A percentile compares a stretch with the other conserved stretches of the same genome.
Conservation (phyloP, 2,329 filamentous ascomycete genomes). For the Raffaelea albimanens region DNA sequence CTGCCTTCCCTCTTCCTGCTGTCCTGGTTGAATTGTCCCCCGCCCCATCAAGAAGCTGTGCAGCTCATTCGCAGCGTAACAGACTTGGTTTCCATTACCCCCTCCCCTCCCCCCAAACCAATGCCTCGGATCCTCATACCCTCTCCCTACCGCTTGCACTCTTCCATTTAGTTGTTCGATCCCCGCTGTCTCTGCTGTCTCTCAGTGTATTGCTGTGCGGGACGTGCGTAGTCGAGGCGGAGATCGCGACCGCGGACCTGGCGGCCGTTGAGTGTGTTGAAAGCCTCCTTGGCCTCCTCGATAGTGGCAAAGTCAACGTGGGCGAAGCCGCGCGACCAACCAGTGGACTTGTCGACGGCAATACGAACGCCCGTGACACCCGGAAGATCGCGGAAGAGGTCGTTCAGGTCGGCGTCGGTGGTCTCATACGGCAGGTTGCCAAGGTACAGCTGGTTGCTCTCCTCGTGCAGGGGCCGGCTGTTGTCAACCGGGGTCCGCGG, state of each 20-base stretch:
- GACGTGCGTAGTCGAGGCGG: conserved; percentile 53
- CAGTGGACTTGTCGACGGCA: conserved; percentile 71
- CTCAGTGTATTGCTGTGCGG: too few relatives aligned
- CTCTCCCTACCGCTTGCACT: too few relatives aligned
- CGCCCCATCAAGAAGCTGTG: too few relatives aligned
- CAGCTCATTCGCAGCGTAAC: too few relatives aligned
- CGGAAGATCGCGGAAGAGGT: conserved; percentile 60
- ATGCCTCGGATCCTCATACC: too few relatives aligned
- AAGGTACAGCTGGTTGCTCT: conserved; percentile 51
- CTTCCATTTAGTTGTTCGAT: too few relatives aligned
- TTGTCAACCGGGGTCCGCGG: not conserved
- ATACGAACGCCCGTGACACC: conserved; percentile 70
- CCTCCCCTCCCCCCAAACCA: too few relatives aligned
- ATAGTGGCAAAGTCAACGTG: conserved; percentile 71
- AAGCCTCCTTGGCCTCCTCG: conserved; percentile 53
- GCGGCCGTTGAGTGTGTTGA: conserved; percentile 44
- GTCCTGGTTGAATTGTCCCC: too few relatives aligned
- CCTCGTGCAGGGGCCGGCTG: conserved; percentile 4
- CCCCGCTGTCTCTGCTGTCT: too few relatives aligned
- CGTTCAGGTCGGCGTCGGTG: conserved; percentile 72
- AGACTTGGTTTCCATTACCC: too few relatives aligned
- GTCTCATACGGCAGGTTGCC: conserved; percentile 83
- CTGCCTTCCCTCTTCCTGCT: too few relatives aligned
- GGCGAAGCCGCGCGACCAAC: conserved; percentile 73
- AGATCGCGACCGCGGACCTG: conserved; percentile 57